Conservation (phyloP, 139 green algal species). For the Edaphochlamys debaryana region DNA sequence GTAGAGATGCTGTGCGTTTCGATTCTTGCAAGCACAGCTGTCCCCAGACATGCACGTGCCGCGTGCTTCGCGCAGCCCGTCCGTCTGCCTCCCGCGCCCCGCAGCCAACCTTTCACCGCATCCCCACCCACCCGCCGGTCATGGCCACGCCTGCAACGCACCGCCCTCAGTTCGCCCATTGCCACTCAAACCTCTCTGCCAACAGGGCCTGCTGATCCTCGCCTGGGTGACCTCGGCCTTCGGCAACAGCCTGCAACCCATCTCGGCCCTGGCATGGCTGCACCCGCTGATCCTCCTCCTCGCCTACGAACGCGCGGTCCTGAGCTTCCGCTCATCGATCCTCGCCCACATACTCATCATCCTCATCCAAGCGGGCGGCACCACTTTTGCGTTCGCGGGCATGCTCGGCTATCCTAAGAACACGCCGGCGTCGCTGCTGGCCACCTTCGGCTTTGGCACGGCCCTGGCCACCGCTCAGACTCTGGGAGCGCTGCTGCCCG, state of each 20-base stretch:
- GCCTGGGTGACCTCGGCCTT: not conserved
- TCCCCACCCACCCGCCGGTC: no score
- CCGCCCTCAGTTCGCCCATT: not conserved
- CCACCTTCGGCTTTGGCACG: constrained; percentile 6
- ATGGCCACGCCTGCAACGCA: not conserved
- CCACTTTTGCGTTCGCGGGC: not conserved
- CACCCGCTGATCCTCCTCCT: constrained; percentile 30
- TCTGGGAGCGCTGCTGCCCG: constrained; percentile 19
- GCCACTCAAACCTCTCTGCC: no score
- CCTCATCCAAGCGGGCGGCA: not conserved
- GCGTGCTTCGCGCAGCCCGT: no score
- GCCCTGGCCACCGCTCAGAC: not conserved
- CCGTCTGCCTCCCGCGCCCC: no score
- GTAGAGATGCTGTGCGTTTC: no score
- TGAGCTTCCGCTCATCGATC: not conserved
- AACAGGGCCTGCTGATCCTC: not conserved
- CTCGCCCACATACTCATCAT: not conserved
- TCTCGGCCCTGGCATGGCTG: constrained; percentile 28
- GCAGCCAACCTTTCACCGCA: no score
- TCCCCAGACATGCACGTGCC: no score
- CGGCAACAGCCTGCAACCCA: constrained; percentile 42
- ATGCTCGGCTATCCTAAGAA: constrained; percentile 13
- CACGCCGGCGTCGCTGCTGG: not conserved
- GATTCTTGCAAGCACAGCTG: no score
- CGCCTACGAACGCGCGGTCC: constrained; percentile 12